These are phyloP conservation scores for Tribonema minus DNA, from an alignment of 108 stramenopile species.

Conservation along the genomic window DNA sequence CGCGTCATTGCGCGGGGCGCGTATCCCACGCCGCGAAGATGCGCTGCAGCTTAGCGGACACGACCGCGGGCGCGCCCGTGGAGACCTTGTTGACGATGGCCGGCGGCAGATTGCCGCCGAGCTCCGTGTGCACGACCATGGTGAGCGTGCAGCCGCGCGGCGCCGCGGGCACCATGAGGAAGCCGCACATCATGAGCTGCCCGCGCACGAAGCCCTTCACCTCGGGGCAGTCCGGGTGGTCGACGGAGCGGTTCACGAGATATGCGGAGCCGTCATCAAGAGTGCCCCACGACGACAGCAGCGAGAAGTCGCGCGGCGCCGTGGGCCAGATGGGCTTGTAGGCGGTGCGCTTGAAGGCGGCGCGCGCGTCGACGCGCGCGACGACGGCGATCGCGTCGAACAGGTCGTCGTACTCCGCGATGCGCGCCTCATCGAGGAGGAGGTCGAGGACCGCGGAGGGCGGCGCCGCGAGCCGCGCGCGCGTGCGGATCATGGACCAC, in stretches of 20 bases:
- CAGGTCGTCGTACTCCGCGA: slow-evolving; percentile 42
- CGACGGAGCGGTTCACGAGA: slow-evolving; percentile 31
- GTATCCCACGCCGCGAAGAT: background rate
- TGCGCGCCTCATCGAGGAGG: slow-evolving; percentile 35
- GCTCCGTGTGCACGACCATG: slow-evolving; percentile 40
- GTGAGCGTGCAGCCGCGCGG: slow-evolving; percentile 32
- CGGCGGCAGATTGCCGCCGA: slow-evolving; percentile 36
- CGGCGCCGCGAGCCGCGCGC: background rate
- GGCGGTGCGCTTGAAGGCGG: slow-evolving; percentile 35
- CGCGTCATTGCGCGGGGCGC: background rate
- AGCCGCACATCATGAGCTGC: slow-evolving; percentile 36
- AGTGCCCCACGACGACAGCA: slow-evolving; percentile 27
- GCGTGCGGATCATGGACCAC: slow-evolving; percentile 41
- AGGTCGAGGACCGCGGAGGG: slow-evolving; percentile 11
- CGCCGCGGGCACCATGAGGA: slow-evolving; percentile 36
- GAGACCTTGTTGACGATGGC: slow-evolving; percentile 29
- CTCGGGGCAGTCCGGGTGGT: slow-evolving; percentile 18
- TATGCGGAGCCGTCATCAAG: slow-evolving; percentile 38
- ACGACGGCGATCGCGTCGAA: slow-evolving; percentile 35
- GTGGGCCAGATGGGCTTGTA: slow-evolving; percentile 49
- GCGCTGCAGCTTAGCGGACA: background rate
- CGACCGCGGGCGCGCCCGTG: slow-evolving; percentile 7
- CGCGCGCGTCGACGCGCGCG: slow-evolving; percentile 25
- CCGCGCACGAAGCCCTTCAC: slow-evolving; percentile 22
- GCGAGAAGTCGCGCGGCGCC: slow-evolving; percentile 43